A percentile compares a stretch with the other conserved stretches of the same genome.
These are phyloP conservation scores for Neurospora tetraspora DNA, from an alignment of 495 filamentous ascomycete genomes.

Conservation along the genomic window DNA sequence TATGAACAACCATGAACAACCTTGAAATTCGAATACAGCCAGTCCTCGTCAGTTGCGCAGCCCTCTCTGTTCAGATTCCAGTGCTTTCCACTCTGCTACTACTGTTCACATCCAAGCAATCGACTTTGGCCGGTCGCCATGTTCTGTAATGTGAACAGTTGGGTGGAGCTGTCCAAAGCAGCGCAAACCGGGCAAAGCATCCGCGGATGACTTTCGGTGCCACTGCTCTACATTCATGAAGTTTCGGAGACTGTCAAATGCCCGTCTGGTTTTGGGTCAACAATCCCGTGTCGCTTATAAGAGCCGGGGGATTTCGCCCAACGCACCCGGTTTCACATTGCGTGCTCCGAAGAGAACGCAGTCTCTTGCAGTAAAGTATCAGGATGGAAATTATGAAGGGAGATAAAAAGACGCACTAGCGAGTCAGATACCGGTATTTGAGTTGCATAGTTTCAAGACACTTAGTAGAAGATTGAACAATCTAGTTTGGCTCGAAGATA, in stretches of 20 bases:
- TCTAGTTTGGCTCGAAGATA: too few relatives aligned
- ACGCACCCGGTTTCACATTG: background rate
- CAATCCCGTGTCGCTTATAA: too few relatives aligned
- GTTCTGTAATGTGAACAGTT: background rate
- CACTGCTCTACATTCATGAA: too few relatives aligned
- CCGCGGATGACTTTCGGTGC: background rate
- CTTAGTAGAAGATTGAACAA: too few relatives aligned
- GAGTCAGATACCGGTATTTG: too few relatives aligned
- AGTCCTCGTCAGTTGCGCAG: background rate
- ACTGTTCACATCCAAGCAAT: background rate
- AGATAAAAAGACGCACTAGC: background rate
- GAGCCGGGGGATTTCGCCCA: too few relatives aligned
- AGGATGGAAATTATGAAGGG: background rate
- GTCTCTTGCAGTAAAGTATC: background rate
- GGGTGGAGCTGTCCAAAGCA: too few relatives aligned
- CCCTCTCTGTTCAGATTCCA: too few relatives aligned
- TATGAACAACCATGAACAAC: background rate
- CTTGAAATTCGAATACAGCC: background rate
- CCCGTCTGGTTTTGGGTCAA: too few relatives aligned
- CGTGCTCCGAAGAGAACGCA: background rate
- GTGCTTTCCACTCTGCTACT: background rate
- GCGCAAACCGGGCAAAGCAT: background rate
- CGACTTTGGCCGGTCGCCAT: background rate
- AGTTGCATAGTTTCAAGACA: background rate
- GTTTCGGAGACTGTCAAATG: too few relatives aligned